Conservation (phyloP, 1,284 basidiomycete species). For the Porphyrellus sp. region DNA sequence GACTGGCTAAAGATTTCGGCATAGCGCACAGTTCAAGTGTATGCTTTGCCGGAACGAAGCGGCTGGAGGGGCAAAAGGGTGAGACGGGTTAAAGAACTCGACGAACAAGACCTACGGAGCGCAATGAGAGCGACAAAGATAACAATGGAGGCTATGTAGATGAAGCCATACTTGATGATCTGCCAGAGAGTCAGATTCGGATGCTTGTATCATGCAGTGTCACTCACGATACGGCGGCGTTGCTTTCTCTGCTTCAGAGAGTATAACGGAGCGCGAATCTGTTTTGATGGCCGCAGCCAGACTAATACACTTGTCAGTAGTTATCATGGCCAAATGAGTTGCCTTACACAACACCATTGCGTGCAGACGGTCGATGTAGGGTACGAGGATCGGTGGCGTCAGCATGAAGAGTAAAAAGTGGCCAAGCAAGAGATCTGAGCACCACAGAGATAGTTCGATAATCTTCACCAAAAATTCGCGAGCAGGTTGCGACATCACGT, state of each 20-base stretch:
- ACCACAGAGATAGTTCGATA: slow-evolving; percentile 78
- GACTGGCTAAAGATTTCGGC: slow-evolving; percentile 57
- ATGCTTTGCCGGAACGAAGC: slow-evolving; percentile 56
- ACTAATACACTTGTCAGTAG: slow-evolving; percentile 43
- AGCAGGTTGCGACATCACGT: slow-evolving; percentile 85
- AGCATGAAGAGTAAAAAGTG: slow-evolving; percentile 74
- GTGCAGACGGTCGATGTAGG: slow-evolving; percentile 74
- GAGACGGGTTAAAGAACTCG: not conserved
- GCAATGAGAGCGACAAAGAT: slow-evolving; percentile 76
- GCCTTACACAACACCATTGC: slow-evolving; percentile 69
- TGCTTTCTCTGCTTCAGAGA: slow-evolving; percentile 84
- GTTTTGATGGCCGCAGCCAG: slow-evolving; percentile 83
- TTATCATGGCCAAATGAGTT: slow-evolving; percentile 14
- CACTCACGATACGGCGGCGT: slow-evolving; percentile 79
- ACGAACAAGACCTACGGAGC: slow-evolving; percentile 55
- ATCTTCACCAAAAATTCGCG: slow-evolving; percentile 89
- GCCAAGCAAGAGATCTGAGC: slow-evolving; percentile 68
- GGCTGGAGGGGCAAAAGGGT: slow-evolving; percentile 39
- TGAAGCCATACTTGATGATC: slow-evolving; percentile 74
- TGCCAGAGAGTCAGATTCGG: slow-evolving; percentile 26
- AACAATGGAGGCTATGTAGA: slow-evolving; percentile 73
- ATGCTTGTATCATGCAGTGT: not conserved
- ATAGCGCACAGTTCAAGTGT: slow-evolving; percentile 63
- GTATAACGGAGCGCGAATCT: slow-evolving; percentile 93
- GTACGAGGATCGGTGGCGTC: slow-evolving; percentile 68